Base-by-base conservation (phyloP, 768 basidiomycete species). In the Tubosaeta brunneosetosa region DNA sequence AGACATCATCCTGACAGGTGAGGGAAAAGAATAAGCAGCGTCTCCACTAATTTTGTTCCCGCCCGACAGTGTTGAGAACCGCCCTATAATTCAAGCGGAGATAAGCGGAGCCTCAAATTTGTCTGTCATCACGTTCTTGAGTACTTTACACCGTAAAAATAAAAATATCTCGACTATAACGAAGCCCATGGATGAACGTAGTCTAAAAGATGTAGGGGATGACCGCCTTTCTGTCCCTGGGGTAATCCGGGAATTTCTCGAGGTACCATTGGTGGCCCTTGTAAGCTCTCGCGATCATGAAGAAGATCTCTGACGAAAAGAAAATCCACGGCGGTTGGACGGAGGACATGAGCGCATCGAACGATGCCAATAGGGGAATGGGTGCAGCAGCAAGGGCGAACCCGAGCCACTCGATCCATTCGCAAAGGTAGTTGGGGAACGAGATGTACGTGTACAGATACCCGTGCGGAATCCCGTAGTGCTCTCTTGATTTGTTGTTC, bases 331-430 rank as follows among this genome's bases (percentile, higher is more conserved):
- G 89, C 0, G 94, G 90, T 7, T 70, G 69, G n/a, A 59, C 40
- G 1, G 81, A 74, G 13, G 81, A 67, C 36, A 72, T 66, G 12
- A 78, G 76, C 0, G 71, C 67, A 38, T 77, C 75, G 5, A 59
- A 44, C 8, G 72, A 63, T 43, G 62, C 53, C 62, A 47, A 17
- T 53, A 44, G 49, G 17, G 77, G 81, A 1, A 76, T 8, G 1
- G 85, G 82, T 6, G 81, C 72, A 4, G 89, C 80, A 6, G 90
- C 88, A 36, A 97, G 66, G 2, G 91, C 87, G 67, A 86, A 97
- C 8, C 89, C 92, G 10, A 82, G 58, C 94, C 94, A 98, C 70
- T 98, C 95, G 50, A 87, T 53, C 95, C 95, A 98, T 66, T 97
- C 95, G 70, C 86, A 92, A 17, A 92, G 72, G 72, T 97, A 98